Percentiles rank a stretch among this genome's conserved stretches.
phyloP scores from a whole-genome alignment of 805 yeast species.

The Pichia exigua region DNA sequence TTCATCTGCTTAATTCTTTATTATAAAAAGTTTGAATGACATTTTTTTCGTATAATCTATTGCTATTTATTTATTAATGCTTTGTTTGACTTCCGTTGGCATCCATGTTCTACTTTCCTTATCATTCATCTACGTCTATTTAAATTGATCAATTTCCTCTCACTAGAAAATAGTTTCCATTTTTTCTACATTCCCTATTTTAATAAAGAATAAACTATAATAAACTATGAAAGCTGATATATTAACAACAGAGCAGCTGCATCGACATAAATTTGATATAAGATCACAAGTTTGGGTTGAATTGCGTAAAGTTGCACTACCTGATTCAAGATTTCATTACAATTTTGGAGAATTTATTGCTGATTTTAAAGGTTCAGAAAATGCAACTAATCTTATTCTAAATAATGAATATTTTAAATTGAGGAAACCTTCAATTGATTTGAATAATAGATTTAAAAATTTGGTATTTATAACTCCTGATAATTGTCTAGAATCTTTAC shows the following conservation, averaged over 20 bases:
- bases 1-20: too few relatives aligned
- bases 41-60: too few relatives aligned
- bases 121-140: too few relatives aligned
- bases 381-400: constrained; percentile 16
- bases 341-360: constrained; percentile 28
- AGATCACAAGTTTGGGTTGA: constrained; percentile 23
- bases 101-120: too few relatives aligned
- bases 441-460: constrained; percentile 1
- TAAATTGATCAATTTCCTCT: too few relatives aligned
- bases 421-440: not conserved
- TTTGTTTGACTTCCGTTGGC: too few relatives aligned
- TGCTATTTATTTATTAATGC: too few relatives aligned
- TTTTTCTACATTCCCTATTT: too few relatives aligned
- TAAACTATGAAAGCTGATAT: not conserved
- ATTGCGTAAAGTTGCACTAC: constrained; percentile 24
- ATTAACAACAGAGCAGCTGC: constrained; percentile 6
- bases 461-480: constrained; percentile 26
- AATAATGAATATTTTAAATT: not conserved
- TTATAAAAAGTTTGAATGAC: too few relatives aligned
- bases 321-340: constrained; percentile 25
- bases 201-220: not conserved
- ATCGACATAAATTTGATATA: constrained; percentile 20
- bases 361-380: constrained; percentile 24
- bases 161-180: too few relatives aligned
- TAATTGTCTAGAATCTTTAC: constrained; percentile 24